These are phyloP conservation scores for Globisporangium okanoganense DNA, from an alignment of 352 stramenopile genomes.

Conservation along the genomic window DNA sequence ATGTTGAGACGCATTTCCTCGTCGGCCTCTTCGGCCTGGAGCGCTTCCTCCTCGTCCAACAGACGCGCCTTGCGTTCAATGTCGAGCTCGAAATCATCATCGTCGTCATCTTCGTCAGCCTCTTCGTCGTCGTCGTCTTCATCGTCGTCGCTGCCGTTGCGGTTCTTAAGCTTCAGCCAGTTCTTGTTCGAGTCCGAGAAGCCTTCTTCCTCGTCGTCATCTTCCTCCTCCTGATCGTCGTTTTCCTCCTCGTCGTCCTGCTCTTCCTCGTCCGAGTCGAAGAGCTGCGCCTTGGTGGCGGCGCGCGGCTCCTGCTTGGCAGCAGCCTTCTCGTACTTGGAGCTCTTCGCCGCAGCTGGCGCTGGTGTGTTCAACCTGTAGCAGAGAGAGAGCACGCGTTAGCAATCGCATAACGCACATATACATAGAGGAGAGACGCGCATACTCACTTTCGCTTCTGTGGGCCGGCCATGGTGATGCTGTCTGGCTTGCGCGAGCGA, in stretches of 20 bases:
- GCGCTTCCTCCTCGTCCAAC: slow-evolving; percentile 71
- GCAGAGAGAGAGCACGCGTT: background rate
- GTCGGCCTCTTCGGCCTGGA: slow-evolving; percentile 68
- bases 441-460: slow-evolving; percentile 47
- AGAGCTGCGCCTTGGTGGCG: slow-evolving; percentile 51
- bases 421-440: background rate
- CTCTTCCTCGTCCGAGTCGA: slow-evolving; percentile 66
- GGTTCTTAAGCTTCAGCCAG: slow-evolving; percentile 80
- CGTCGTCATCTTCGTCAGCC: slow-evolving; percentile 29
- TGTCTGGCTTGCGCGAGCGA: slow-evolving; percentile 7
- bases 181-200: slow-evolving; percentile 87
- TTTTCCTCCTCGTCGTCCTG: slow-evolving; percentile 44
- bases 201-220: slow-evolving; percentile 42
- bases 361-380: slow-evolving; percentile 27
- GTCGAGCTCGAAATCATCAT: slow-evolving; percentile 75
- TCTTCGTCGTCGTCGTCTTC: slow-evolving; percentile 50
- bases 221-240: slow-evolving; percentile 46
- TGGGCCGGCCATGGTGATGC: slow-evolving; percentile 36
- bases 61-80: slow-evolving; percentile 85
- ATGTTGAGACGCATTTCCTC: slow-evolving; percentile 88
- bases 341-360: slow-evolving; percentile 24
- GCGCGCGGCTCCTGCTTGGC: slow-evolving; percentile 60
- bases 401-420: background rate
- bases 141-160: slow-evolving; percentile 30
- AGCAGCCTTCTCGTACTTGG: slow-evolving; percentile 79